Evolutionary conservation across 1,284 basidiomycete genomes (phyloP).

Genomic region (Puccinia hordei): DNA sequence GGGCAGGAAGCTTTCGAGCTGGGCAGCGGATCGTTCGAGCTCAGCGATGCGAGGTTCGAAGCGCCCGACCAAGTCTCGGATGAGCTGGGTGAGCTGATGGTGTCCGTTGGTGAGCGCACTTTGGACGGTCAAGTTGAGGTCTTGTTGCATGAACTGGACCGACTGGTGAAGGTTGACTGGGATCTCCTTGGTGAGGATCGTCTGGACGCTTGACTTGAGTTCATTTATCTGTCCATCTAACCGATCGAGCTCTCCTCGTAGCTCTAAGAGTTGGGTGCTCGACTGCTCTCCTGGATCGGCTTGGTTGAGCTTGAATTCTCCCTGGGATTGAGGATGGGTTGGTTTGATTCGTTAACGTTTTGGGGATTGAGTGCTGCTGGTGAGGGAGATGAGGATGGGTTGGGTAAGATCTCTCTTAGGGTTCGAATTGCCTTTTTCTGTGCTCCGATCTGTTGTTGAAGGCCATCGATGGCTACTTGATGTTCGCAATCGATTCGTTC

Average conservation of each 20-base stretch:
- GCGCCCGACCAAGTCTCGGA: not conserved
- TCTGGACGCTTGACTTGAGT: not conserved
- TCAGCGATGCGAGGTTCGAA: not conserved
- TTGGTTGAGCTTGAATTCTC: too few relatives aligned
- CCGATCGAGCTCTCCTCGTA: not conserved
- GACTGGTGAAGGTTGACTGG: conserved; percentile 9
- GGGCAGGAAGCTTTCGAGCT: not conserved
- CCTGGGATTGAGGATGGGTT: too few relatives aligned
- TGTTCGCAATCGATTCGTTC: conserved; percentile 1
- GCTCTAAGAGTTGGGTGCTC: not conserved
- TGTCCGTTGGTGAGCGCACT: not conserved
- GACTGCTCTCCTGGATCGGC: too few relatives aligned
- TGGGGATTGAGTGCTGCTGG: not conserved
- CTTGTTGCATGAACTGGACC: conserved; percentile 12
- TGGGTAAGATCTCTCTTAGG: not conserved
- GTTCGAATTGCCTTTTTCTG: not conserved
- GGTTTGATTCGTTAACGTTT: too few relatives aligned
- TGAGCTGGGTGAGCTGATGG: not conserved
- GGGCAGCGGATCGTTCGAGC: not conserved
- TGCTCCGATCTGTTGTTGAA: not conserved
- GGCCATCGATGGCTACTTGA: not conserved
- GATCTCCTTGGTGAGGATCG: conserved; percentile 10
- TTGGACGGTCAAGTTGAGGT: not conserved
- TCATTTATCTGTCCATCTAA: not conserved
- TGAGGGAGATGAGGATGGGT: not conserved